These are phyloP conservation scores for Salicornia ramosissima DNA, from an alignment of 148 eudicot species.

Conservation along the genomic window DNA sequence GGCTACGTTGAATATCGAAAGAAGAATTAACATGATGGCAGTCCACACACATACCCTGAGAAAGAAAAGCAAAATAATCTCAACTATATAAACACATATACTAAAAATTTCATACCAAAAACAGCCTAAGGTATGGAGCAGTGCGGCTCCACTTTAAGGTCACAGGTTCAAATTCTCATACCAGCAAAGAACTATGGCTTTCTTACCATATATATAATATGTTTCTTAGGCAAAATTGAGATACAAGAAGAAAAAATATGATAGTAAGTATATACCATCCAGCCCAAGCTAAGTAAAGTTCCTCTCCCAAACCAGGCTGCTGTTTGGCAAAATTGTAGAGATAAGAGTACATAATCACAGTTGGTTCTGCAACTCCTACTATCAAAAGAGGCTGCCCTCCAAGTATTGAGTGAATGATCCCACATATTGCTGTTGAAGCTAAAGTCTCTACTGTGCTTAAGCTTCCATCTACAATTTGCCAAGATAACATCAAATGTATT, in stretches of 20 bases:
- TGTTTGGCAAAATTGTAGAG: constrained; percentile 58
- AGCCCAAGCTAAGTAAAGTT: constrained; percentile 65
- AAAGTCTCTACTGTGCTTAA: constrained; percentile 69
- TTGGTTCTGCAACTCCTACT: constrained; percentile 75
- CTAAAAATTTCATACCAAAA: too few relatives aligned
- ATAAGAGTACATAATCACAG: constrained; percentile 68
- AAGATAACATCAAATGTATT: neutral
- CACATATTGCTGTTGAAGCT: constrained; percentile 74
- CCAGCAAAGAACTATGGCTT: too few relatives aligned
- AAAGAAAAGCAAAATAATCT: neutral
- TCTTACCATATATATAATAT: too few relatives aligned
- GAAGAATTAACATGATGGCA: constrained; percentile 43
- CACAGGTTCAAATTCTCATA: too few relatives aligned
- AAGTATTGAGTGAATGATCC: constrained; percentile 57
- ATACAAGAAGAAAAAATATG: neutral
- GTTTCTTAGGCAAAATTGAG: neutral
- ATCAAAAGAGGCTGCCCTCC: constrained; percentile 76
- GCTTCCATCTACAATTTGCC: constrained; percentile 41
- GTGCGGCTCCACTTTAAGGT: too few relatives aligned
- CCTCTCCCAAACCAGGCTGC: constrained; percentile 36
- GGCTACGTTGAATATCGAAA: constrained; percentile 51
- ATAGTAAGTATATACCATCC: constrained; percentile 40
- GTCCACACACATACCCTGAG: constrained; percentile 78
- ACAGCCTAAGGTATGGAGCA: too few relatives aligned
- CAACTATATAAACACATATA: neutral